Base-by-base conservation (phyloP, 1,284 basidiomycete species). In the Ceratobasidium sp. region DNA sequence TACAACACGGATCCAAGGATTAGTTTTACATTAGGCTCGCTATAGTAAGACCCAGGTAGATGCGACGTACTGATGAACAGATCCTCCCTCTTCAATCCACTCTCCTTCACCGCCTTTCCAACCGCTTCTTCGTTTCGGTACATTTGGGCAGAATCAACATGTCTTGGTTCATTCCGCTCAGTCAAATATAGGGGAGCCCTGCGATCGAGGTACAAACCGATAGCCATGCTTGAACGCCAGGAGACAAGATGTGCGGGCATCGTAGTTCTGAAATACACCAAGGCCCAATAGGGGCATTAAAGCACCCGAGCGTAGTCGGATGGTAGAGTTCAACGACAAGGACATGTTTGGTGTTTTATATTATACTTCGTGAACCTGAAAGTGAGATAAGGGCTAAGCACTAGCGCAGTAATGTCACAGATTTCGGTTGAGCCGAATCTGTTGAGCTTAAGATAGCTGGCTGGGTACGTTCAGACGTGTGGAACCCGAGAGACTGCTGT, bases 171-270 rank as follows among this genome's bases (percentile, higher is more conserved):
- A 3, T 49, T 69, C n/a, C 59, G 16, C 40, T 61, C n/a, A 42
- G 30, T 23, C 30, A 42, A 12, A 44, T 48, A 8, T 5, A 33
- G 36, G 28, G 44, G 30, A 23, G 1, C 12, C 1, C 23, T n/a
- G 18, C 18, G 25, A 40, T 36, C 25, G 12, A 58, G 49, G 46
- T n/a, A 74, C 80, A 72, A 73, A 88, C 90, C 86, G 85, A 78
- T 94, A 95, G 3, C 92, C 93, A n/a, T 82, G 84, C 74, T 85
- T 84, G 75, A 95, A 80, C 1, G 92, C 92, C 54, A 87, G 85
- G 25, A 88, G 78, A n/a, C 88, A 86, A 11, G 89, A 87, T 0
- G 84, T 78, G 38, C 82, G 83, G 69, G 82, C 83, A 28, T 86
- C 84, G 75, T 86, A 83, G 81, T 90, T 90, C 77, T 89, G 86